Base-by-base conservation (phyloP, 2,329 filamentous ascomycete genomes). In the Monosporascus ibericus region DNA sequence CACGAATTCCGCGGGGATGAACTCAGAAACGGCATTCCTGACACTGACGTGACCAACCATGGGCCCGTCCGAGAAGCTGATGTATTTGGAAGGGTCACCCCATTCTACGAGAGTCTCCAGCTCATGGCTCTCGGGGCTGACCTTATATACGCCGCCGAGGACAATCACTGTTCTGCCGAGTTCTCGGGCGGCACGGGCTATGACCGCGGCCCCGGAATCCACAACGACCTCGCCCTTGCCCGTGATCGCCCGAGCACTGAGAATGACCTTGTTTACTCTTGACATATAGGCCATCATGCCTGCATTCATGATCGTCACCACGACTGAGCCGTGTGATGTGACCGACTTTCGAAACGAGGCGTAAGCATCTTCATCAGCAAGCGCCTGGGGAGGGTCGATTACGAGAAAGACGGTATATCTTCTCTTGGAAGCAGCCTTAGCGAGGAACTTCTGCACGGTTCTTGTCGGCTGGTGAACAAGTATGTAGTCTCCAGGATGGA, bases 221-320 rank as follows among this genome's bases (percentile, higher is more conserved):
- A 90, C 88, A 27, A 97, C 80, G 25, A 96, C 81, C 6, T 88
- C 88, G 49, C 94, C 94, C 63, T 95, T 94, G 48, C 90, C 89
- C 46, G 95, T 84, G 27, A 99, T 89, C 3, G 88, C 87, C 64
- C 92, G 87, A 6, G 92, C 92, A 14, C 88, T 87, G 6, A 99
- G 77, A 48, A 99, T 88, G 55, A 99, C 92, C 74, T 96, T 96
- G 77, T 92, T 95, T 62, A 96, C 90, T 55, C 88, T 85, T 8
- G 92, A 88, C 89, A 99, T 97, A 63, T 97, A 88, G 1, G 92
- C 91, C 73, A 92, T 95, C 50, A 95, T 81, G 9, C 90, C 88
- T 7, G 85, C 87, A 69, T 95, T 92, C 44, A 90, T 85, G 51
- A 97, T 85, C 55, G 89, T 81, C 60, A 96, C 88, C 42, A 95